Evolutionary conservation across 164 flowering plant genomes (phyloP), one percentile per base, ranked within the genome.

Genomic region (Sextonia rubra): DNA sequence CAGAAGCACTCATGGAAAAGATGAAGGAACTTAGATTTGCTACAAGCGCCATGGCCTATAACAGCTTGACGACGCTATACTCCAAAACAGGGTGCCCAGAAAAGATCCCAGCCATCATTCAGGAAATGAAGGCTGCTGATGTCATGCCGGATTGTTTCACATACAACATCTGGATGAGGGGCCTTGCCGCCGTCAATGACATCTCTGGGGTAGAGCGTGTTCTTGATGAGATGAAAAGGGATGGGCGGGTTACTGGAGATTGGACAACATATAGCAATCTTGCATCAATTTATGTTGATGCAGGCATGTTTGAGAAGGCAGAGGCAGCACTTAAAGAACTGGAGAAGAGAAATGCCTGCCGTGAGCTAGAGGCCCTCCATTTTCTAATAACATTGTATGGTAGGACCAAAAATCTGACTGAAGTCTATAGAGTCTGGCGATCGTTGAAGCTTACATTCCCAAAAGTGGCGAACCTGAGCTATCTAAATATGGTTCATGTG

Each of bases 151-250:
- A 95, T 80, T 66, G 79, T 24, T 91, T 52, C 79, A 81, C 96
- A 0, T 95, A 93, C 81, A 93, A 90, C 79, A 83, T 93, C 55
- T 89, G 97, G 99, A 95, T 95, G 97, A 89, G 97, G 80, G 88
- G 91, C 32, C 87, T 87, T 73, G 95, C 97, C 64, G 89, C 95
- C 75, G 80, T 30, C 24, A 78, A 84, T 73, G 98, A 95, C 82
- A 86, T 93, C 67, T 77, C 84, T 65, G 95, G 97, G 69, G 97
- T 88, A 74, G 97, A 91, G 79, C 88, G 98, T 79, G 95, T 95
- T 12, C 72, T 89, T 37, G 93, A 91, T 26, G 97, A 95, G 80
- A 87, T 93, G 92, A 95, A 87, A 83, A 82, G 91, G 81, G 93
- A 93, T 78, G 97, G 91, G 17, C 85, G 87, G 71, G 93, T 88